Evolutionary conservation across 805 yeast genomes (phyloP), one percentile per base, ranked within the genome.

Genomic region (Monosporozyma siamensis): DNA sequence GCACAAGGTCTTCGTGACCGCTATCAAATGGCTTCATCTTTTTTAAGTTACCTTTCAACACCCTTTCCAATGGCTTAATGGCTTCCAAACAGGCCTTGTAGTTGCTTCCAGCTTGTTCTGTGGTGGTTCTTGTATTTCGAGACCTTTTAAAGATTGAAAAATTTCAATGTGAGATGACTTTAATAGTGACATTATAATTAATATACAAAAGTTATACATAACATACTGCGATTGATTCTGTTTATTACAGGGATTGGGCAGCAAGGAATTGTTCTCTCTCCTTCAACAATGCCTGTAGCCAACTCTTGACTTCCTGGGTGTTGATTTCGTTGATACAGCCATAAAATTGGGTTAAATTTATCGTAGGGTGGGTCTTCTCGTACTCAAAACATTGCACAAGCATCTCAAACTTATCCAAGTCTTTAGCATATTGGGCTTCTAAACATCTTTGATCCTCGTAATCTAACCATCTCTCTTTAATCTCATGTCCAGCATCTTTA

Each of bases 1-100:
- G 94, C 36, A 90, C 78, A 43, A 90, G 71, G 61, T 92, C 98
- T 54, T 87, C 95, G 61, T 92, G 97, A 27, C 94, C 94, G 0
- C 96, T 83, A 12, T 80, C 71, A 53, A 90, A 82, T 3, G 95
- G 87, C 54, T 78, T 79, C 72, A 74, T 71, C 22, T 20, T 25
- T 14, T n/a, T 10, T n/a, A n/a, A n/a, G n/a, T n/a, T n/a, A n/a
- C n/a, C n/a, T n/a, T n/a, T n/a, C n/a, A n/a, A n/a, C n/a, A n/a
- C n/a, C n/a, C n/a, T n/a, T n/a, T n/a, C n/a, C n/a, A n/a, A n/a
- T n/a, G n/a, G n/a, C n/a, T n/a, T n/a, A n/a, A n/a, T n/a, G 25
- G 25, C 25, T 23, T 23, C 25, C 9, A 23, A 23, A 23, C n/a
- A n/a, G n/a, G n/a, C n/a, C n/a, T n/a, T n/a, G n/a, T n/a, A n/a